These are phyloP conservation scores for Alternaria ventricosa DNA, from an alignment of 2,329 filamentous ascomycete species.

Conservation along the genomic window DNA sequence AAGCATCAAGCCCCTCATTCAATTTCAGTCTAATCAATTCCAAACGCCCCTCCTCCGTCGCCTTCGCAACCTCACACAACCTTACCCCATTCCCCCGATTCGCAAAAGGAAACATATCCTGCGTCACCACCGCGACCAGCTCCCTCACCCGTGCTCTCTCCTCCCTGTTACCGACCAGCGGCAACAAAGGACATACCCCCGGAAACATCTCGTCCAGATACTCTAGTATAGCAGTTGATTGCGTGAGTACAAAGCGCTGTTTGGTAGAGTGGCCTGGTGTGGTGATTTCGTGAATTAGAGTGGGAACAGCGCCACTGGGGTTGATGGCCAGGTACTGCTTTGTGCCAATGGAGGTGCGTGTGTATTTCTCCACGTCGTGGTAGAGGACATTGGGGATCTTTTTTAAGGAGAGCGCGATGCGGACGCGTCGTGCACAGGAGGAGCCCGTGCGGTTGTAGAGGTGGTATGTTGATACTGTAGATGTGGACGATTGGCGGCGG, in stretches of 20 bases:
- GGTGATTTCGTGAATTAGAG: constrained; percentile 53
- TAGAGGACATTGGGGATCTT: constrained; percentile 50
- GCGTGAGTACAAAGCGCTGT: neutral
- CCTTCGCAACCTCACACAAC: constrained; percentile 53
- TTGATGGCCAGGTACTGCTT: constrained; percentile 62
- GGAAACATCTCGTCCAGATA: neutral
- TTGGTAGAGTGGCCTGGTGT: constrained; percentile 42
- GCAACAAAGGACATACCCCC: constrained; percentile 27
- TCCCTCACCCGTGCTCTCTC: constrained; percentile 60
- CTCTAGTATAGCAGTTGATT: neutral
- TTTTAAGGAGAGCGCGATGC: constrained; percentile 66
- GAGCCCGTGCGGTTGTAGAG: constrained; percentile 69
- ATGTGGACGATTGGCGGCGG: neutral
- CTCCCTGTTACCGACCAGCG: constrained; percentile 47
- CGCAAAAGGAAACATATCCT: constrained; percentile 67
- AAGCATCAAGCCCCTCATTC: constrained; percentile 61
- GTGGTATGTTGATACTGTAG: constrained; percentile 19
- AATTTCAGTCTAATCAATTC: constrained; percentile 47
- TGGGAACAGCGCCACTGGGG: constrained; percentile 50
- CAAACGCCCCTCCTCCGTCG: constrained; percentile 7
- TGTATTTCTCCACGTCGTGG: constrained; percentile 60
- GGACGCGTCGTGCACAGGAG: constrained; percentile 67
- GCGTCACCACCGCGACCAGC: constrained; percentile 61
- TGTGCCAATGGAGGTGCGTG: constrained; percentile 51
- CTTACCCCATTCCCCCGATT: constrained; percentile 62